Evolutionary conservation across 495 filamentous ascomycete species (phyloP).

Genomic region (Neurospora sp.): DNA sequence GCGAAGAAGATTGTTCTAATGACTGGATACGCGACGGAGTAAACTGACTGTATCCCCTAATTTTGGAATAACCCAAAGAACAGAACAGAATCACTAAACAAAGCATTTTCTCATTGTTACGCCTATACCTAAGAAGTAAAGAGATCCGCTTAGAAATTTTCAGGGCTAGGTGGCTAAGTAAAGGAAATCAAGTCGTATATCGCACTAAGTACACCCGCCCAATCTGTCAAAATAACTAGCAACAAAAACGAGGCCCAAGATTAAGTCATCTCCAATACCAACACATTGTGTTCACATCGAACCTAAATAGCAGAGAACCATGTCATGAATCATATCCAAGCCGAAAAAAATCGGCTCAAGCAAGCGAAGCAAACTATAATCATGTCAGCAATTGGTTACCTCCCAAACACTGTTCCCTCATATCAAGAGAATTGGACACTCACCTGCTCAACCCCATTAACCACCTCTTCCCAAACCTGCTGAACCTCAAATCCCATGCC

Average conservation of each 20-base stretch:
- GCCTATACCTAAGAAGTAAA: neutral
- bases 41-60: neutral
- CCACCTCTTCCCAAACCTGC: conserved; percentile 71
- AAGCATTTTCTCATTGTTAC: neutral
- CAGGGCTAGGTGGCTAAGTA: neutral
- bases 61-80: neutral
- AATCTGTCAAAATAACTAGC: neutral
- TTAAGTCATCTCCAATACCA: neutral
- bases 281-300: neutral
- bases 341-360: neutral
- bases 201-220: neutral
- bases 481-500: conserved; percentile 69
- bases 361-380: neutral
- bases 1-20: neutral
- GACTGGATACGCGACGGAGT: neutral
- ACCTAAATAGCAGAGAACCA: neutral
- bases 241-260: neutral
- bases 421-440: conserved; percentile 9
- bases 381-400: neutral
- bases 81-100: neutral
- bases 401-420: neutral
- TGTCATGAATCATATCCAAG: neutral
- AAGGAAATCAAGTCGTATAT: neutral
- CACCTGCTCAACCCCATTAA: conserved; percentile 58
- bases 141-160: neutral